These are phyloP conservation scores for Coffea canephora DNA, from an alignment of 257 asterid genomes.

Conservation along the genomic window DNA sequence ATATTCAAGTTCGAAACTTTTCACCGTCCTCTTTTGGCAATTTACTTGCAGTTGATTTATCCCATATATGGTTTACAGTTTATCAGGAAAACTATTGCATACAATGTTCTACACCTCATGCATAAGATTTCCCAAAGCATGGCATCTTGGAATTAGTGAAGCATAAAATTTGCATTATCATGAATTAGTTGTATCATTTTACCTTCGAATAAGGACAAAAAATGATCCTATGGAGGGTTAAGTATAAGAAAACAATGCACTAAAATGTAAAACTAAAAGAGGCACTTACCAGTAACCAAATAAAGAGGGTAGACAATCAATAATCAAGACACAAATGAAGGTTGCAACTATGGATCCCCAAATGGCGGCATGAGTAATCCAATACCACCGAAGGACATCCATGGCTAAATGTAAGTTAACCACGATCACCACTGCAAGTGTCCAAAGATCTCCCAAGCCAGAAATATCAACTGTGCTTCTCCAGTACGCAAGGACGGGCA, in stretches of 20 bases:
- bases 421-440: slow-evolving; percentile 74
- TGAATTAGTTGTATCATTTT: not conserved
- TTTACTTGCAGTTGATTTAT: not conserved
- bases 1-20: not conserved
- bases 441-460: slow-evolving; percentile 93
- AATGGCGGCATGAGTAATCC: slow-evolving; percentile 74
- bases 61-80: not conserved
- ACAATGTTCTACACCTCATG: not conserved
- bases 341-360: slow-evolving; percentile 96
- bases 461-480: slow-evolving; percentile 60
- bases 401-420: slow-evolving; percentile 88
- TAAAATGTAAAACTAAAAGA: not conserved
- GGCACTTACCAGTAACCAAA: slow-evolving; percentile 86
- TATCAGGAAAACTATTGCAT: not conserved
- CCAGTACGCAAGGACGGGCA: slow-evolving; percentile 79
- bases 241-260: not conserved
- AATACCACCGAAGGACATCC: slow-evolving; percentile 87
- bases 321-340: slow-evolving; percentile 65
- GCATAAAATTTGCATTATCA: not conserved
- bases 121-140: not conserved
- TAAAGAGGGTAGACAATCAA: slow-evolving; percentile 58
- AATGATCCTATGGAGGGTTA: not conserved
- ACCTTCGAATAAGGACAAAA: not conserved
- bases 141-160: not conserved
- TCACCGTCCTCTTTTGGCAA: not conserved